Percentiles rank a stretch among this genome's conserved stretches.
phyloP scores from a whole-genome alignment of 345 rosid genomes.

The Draba incana region DNA sequence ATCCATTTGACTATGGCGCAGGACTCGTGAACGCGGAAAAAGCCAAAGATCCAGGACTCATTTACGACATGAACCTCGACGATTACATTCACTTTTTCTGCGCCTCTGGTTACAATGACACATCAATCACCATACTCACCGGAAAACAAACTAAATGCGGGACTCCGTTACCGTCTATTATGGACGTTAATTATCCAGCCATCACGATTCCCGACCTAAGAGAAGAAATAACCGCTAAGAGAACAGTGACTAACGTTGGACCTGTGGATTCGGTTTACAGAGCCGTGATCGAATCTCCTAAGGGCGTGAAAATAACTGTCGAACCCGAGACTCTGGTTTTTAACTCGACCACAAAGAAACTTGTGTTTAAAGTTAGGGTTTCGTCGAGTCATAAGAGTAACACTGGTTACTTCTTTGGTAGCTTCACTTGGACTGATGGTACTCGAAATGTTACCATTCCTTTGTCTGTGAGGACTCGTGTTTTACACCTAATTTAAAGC shows the following conservation, averaged over 20 bases:
- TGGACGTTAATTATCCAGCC: slow-evolving; percentile 38
- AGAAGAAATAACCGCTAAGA: slow-evolving; percentile 2
- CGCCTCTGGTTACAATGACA: slow-evolving; percentile 27
- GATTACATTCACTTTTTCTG: slow-evolving; percentile 33
- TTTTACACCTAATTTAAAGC: neutral
- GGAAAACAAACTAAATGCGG: slow-evolving; percentile 23
- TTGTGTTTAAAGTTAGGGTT: slow-evolving; percentile 31
- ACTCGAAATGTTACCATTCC: slow-evolving; percentile 37
- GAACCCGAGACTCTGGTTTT: slow-evolving; percentile 35
- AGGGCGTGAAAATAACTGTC: slow-evolving; percentile 22
- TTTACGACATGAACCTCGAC: slow-evolving; percentile 39
- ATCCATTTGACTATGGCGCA: slow-evolving; percentile 39
- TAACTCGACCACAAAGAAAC: slow-evolving; percentile 16
- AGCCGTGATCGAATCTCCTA: slow-evolving; percentile 25
- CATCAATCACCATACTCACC: slow-evolving; percentile 5
- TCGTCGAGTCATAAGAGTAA: slow-evolving; percentile 27
- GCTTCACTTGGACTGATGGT: slow-evolving; percentile 40
- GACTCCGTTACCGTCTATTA: slow-evolving; percentile 28
- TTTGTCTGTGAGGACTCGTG: slow-evolving; percentile 34
- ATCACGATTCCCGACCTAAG: slow-evolving; percentile 36
- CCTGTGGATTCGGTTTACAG: slow-evolving; percentile 38
- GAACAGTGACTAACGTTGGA: slow-evolving; percentile 39
- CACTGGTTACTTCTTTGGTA: slow-evolving; percentile 30
- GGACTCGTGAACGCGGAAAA: slow-evolving; percentile 34
- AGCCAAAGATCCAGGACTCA: slow-evolving; percentile 37